Percentiles rank a stretch among this genome's conserved stretches.
Conservation (phyloP, 495 filamentous ascomycete genomes). For the Talaromyces liani region DNA sequence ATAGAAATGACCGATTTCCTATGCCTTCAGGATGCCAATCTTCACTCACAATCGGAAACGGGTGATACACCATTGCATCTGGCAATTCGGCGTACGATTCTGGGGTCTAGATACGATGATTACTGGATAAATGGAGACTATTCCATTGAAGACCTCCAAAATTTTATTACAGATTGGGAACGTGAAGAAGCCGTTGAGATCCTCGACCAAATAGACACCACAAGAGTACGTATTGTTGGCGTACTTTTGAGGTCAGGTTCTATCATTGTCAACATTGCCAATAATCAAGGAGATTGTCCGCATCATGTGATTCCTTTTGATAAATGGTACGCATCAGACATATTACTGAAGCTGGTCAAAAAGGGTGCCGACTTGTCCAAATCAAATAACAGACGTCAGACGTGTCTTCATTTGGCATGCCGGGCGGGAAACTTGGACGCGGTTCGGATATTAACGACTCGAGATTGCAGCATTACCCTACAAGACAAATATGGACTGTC, state of each 20-base stretch:
- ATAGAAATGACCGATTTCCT: neutral
- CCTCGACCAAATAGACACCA: slow-evolving; percentile 5
- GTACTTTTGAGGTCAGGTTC: slow-evolving; percentile 8
- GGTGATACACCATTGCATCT: slow-evolving; percentile 6
- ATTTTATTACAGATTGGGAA: slow-evolving; percentile 10
- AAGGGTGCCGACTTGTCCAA: slow-evolving; percentile 11
- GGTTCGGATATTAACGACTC: slow-evolving; percentile 11
- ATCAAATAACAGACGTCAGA: slow-evolving; percentile 7
- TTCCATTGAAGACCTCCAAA: slow-evolving; percentile 7
- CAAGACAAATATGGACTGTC: slow-evolving; percentile 7
- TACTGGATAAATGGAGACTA: slow-evolving; percentile 5
- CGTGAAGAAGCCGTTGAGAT: slow-evolving; percentile 11
- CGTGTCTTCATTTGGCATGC: slow-evolving; percentile 12
- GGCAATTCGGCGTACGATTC: neutral
- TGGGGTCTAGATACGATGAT: neutral
- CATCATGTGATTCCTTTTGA: slow-evolving; percentile 12
- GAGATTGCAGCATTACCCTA: slow-evolving; percentile 7
- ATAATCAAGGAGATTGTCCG: slow-evolving; percentile 11
- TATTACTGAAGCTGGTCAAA: slow-evolving; percentile 10
- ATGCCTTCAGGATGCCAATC: neutral
- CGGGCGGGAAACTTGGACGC: slow-evolving; percentile 8
- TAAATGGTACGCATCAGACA: slow-evolving; percentile 7
- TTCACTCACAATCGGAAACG: neutral
- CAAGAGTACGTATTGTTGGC: slow-evolving; percentile 8
- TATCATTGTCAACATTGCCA: slow-evolving; percentile 13